phyloP scores from a whole-genome alignment of 352 stramenopile genomes.

The Globisporangium nunn region DNA sequence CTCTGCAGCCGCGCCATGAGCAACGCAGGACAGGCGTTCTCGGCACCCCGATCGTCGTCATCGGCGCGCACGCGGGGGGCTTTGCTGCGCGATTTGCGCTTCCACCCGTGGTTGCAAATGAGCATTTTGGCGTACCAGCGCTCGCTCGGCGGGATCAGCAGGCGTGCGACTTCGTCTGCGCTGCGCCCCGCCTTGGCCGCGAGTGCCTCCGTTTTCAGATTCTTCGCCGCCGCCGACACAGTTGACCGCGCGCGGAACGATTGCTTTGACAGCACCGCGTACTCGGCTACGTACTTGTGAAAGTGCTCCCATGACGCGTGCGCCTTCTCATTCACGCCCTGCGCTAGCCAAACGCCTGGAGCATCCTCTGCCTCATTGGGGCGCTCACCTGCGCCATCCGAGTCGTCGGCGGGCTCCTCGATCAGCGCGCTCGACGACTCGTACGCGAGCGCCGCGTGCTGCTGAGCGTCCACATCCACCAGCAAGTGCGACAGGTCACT shows the following conservation, averaged over 20 bases:
- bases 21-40: conserved; percentile 49
- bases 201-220: conserved; percentile 41
- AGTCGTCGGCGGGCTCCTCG: not conserved
- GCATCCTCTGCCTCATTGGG: no score
- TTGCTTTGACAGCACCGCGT: conserved; percentile 51
- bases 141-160: conserved; percentile 40
- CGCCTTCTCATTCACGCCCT: conserved; percentile 30
- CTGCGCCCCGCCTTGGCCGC: conserved; percentile 31
- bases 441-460: not conserved
- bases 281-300: conserved; percentile 44
- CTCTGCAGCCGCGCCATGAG: conserved; percentile 59
- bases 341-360: conserved; percentile 13
- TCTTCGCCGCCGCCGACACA: conserved; percentile 48
- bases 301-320: conserved; percentile 59
- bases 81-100: conserved; percentile 52
- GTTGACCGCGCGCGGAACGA: conserved; percentile 72
- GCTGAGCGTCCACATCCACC: not conserved
- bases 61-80: conserved; percentile 4
- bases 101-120: conserved; percentile 73
- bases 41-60: not conserved
- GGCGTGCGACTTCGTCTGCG: conserved; percentile 12
- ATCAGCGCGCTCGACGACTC: not conserved
- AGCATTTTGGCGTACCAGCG: conserved; percentile 79
- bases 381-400: not conserved
- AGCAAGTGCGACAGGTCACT: conserved; percentile 12